phyloP scores from a whole-genome alignment of 2,329 filamentous ascomycete genomes.

The Berkeleyomyces basicola region DNA sequence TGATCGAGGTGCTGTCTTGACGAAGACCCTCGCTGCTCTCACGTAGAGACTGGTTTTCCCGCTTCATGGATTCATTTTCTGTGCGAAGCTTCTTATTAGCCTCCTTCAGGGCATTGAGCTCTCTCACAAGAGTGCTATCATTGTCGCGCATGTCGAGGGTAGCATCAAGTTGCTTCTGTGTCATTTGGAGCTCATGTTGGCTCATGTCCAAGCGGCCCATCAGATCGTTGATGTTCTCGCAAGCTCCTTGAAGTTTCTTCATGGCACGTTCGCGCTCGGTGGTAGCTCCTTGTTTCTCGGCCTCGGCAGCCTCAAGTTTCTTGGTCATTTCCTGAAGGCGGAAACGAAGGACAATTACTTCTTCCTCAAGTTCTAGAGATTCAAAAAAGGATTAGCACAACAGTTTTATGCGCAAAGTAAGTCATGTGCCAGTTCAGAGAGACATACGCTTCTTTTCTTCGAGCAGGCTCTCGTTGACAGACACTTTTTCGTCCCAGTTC shows the following conservation, averaged over 20 bases:
- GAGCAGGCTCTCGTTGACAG: constrained; percentile 23
- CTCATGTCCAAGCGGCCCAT: constrained; percentile 27
- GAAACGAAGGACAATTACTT: constrained; percentile 42
- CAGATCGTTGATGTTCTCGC: constrained; percentile 37
- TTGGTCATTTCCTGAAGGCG: constrained; percentile 46
- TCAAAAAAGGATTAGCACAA: background rate
- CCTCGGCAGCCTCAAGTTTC: constrained; percentile 44
- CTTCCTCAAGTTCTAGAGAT: constrained; percentile 36
- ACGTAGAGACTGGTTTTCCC: constrained; percentile 27
- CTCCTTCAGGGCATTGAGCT: constrained; percentile 25
- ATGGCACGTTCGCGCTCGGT: constrained; percentile 50
- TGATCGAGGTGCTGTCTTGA: constrained; percentile 22
- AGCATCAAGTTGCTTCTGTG: constrained; percentile 26
- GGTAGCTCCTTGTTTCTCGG: constrained; percentile 43
- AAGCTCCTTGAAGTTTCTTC: constrained; percentile 43
- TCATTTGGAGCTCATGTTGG: constrained; percentile 27
- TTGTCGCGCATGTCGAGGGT: constrained; percentile 25
- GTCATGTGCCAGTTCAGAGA: background rate
- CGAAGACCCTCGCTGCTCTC: constrained; percentile 25
- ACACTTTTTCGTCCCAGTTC: constrained; percentile 11
- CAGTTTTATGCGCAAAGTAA: background rate
- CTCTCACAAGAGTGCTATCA: constrained; percentile 26
- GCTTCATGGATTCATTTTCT: constrained; percentile 21
- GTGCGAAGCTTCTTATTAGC: constrained; percentile 15
- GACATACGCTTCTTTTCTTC: constrained; percentile 41